Percentiles rank a stretch among this genome's conserved stretches.
Evolutionary conservation across 352 stramenopile genomes (phyloP).

Genomic region (Phytophthora rubi): DNA sequence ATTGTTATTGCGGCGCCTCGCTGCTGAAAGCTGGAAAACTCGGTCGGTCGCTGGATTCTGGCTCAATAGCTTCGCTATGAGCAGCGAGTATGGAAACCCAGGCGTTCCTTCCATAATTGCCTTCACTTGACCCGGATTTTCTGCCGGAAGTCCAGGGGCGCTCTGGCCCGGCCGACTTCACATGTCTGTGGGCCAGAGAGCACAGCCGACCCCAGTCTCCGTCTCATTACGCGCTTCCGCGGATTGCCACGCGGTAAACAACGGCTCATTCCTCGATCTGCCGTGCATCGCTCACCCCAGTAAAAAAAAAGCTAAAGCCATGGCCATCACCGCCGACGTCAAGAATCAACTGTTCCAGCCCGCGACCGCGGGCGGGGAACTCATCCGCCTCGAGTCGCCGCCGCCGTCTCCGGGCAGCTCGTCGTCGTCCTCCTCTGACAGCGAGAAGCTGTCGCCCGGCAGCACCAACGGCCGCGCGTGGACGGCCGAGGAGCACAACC

Average conservation of each 20-base stretch:
- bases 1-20: conserved; percentile 27
- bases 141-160: conserved; percentile 18
- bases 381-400: conserved; percentile 41
- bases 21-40: not conserved
- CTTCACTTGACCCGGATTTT: conserved; percentile 36
- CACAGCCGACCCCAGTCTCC: conserved; percentile 11
- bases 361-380: conserved; percentile 21
- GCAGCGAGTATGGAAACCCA: not conserved
- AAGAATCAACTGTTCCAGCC: conserved; percentile 53
- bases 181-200: conserved; percentile 31
- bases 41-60: conserved; percentile 26
- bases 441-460: conserved; percentile 21
- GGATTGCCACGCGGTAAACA: conserved; percentile 16
- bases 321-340: conserved; percentile 59
- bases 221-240: conserved; percentile 22
- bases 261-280: conserved; percentile 38
- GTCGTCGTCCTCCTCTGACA: conserved; percentile 5
- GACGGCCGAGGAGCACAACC: conserved; percentile 60
- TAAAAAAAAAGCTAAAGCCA: conserved; percentile 9
- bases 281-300: conserved; percentile 7
- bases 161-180: conserved; percentile 15
- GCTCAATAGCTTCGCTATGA: conserved; percentile 23
- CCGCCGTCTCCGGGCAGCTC: conserved; percentile 12
- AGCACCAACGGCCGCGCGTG: conserved; percentile 47
- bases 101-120: not conserved